Evolutionary conservation across 306 rosid genomes (phyloP), one percentile per base, ranked within the genome.

Genomic region (Casuarina cunninghamiana): DNA sequence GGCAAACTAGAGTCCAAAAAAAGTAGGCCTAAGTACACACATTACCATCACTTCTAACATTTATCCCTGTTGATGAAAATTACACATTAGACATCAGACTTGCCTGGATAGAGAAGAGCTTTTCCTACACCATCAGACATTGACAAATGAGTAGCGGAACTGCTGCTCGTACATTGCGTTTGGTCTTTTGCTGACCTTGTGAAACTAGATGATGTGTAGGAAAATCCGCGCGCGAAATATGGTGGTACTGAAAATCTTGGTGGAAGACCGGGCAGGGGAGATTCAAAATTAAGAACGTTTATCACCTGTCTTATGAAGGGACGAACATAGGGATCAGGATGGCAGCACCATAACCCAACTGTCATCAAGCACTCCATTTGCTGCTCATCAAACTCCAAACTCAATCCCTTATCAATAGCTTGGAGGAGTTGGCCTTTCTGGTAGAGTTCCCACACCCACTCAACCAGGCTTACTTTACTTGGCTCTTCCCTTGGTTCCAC

Each of bases 401-500:
- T 51, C 48, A 84, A 57, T 42, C 84, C 51, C 81, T 58, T 2
- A 9, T 80, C 87, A 9, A 74, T 77, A 17, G 84, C 82, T 77
- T 80, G 57, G 6, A 80, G 46, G 43, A 84, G 50, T 43, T 66
- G 71, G 37, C 69, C 84, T 48, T 80, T 55, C 15, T 84, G 84
- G 21, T 84, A 84, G 32, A 84, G 84, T 4, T 80, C 79, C 87
- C 87, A 84, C 54, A 67, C 87, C 87, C 87, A 84, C 74, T 84
- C 84, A 54, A 84, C 84, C 4, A 84, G 79, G 74, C 81, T 77
- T 15, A 58, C 81, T 55, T 53, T 67, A 16, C 63, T 73, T 21
- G 79, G 65, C 50, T 80, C 87, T 5, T 32, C 84, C 44, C 73
- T 76, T 13, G 65, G 82, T 5, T 80, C 79, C 1, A 84, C 76